Base-by-base conservation (phyloP, 2,329 filamentous ascomycete genomes). In the Simplicillium sp. region DNA sequence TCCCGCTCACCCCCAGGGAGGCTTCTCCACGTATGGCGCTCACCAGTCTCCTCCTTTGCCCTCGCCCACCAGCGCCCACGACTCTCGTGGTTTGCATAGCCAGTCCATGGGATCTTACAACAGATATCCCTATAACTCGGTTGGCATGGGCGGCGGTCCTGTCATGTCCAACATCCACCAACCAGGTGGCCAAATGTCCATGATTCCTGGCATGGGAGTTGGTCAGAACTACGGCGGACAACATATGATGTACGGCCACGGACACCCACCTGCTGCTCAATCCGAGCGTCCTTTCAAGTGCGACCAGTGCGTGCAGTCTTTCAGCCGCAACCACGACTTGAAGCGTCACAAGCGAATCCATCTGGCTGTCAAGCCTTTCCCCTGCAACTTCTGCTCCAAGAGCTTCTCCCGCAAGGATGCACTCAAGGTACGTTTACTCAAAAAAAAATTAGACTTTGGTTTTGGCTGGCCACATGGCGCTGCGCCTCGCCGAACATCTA, bases 301-400 rank as follows among this genome's bases (percentile, higher is more conserved):
- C 58, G 88, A 97, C 51, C 76, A 85, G 56, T 98, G 92, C 55
- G 79, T 85, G 1, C 87, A 94, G 58, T 89, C 86, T 31, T 98
- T 98, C 67, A 97, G 94, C 60, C 75, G 92, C 4, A 97, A 97
- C 49, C 92, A 97, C 56, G 92, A 97, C 56, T 63, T 97, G 52
- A 98, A 98, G 65, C 77, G 92, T 39, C 92, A 98, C 61, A 95
- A 95, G 70, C 72, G 88, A 38, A 97, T 97, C 44, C 92, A 98
- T 61, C 65, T 97, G 43, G 86, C 88, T 0, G 87, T 97, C 33
- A 98, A 98, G 70, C 92, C 92, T 0, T 97, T 90, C 60, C 89
- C 89, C 0, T 98, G 92, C 59, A 77, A 70, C 7, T 83, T 84
- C 54, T 98, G 92, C 58, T 88, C 94, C 46, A 97, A 97, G 75